Evolutionary conservation across 140 eudicot species (phyloP).

Genomic region (Cichorium intybus): DNA sequence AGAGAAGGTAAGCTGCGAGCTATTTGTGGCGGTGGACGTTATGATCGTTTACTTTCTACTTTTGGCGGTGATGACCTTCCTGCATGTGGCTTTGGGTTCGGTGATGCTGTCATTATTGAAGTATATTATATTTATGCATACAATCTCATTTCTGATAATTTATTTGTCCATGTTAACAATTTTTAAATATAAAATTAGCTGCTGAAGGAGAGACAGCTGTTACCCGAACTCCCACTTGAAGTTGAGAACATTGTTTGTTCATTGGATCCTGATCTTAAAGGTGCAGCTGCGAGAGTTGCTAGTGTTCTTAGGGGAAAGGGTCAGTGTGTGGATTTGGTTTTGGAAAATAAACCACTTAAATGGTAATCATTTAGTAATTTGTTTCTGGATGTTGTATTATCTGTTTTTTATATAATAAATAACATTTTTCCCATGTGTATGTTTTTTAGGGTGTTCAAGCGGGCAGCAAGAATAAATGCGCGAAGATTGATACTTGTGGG

Average conservation of each 20-base stretch:
- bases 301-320: conserved; percentile 73
- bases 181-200: conserved; percentile 35
- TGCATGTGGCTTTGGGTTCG: no score
- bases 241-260: conserved; percentile 83
- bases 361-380: conserved; percentile 66
- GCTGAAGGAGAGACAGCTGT: conserved; percentile 75
- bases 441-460: conserved; percentile 68
- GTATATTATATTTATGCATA: conserved; percentile 43
- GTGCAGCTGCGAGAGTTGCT: conserved; percentile 78
- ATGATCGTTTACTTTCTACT: no score
- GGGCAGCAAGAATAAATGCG: conserved; percentile 79
- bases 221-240: conserved; percentile 62
- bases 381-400: no score
- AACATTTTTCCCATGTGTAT: neutral
- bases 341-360: conserved; percentile 84
- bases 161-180: no score
- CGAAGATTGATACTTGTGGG: conserved; percentile 74
- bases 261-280: conserved; percentile 74
- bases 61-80: no score
- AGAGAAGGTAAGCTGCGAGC: no score
- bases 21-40: no score
- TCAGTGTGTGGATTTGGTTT: conserved; percentile 82
- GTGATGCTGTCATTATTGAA: no score
- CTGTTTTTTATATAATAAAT: neutral
- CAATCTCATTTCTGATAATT: neutral